Conservation (phyloP, 495 filamentous ascomycete genomes). For the Penicillium fimorum region DNA sequence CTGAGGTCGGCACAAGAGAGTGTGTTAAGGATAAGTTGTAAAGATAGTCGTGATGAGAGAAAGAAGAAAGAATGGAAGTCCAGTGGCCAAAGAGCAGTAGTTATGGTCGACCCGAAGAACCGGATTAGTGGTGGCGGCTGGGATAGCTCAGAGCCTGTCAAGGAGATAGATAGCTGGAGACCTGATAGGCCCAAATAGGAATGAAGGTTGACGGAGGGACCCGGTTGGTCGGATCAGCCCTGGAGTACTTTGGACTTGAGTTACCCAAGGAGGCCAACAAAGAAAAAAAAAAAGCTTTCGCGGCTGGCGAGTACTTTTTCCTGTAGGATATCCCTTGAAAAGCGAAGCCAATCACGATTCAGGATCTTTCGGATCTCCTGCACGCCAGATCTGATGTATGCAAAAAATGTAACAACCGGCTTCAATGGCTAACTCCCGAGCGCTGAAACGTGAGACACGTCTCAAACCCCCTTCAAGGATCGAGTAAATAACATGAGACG, state of each 20-base stretch:
- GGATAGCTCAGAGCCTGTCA: constrained; percentile 8
- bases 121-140: constrained; percentile 2
- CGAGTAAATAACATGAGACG: background rate
- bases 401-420: constrained; percentile 2
- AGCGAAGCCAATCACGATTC: constrained; percentile 4
- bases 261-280: constrained; percentile 1
- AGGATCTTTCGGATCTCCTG: constrained; percentile 7
- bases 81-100: constrained; percentile 3
- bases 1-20: background rate
- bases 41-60: background rate
- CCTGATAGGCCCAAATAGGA: constrained; percentile 3
- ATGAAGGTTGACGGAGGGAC: background rate
- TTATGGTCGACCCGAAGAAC: background rate
- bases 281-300: constrained; percentile 11
- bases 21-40: background rate
- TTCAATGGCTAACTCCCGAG: constrained; percentile 3
- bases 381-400: constrained; percentile 18
- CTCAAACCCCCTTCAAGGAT: constrained; percentile 5
- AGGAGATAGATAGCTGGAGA: too few relatives aligned
- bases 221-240: constrained; percentile 5
- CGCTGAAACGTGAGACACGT: constrained; percentile 12
- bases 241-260: constrained; percentile 15
- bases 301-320: background rate
- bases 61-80: constrained; percentile 1
- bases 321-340: constrained; percentile 5